A percentile compares a stretch with the other conserved stretches of the same genome.
phyloP scores from a whole-genome alignment of 495 filamentous ascomycete species.

The Daldinia bambusicola region DNA sequence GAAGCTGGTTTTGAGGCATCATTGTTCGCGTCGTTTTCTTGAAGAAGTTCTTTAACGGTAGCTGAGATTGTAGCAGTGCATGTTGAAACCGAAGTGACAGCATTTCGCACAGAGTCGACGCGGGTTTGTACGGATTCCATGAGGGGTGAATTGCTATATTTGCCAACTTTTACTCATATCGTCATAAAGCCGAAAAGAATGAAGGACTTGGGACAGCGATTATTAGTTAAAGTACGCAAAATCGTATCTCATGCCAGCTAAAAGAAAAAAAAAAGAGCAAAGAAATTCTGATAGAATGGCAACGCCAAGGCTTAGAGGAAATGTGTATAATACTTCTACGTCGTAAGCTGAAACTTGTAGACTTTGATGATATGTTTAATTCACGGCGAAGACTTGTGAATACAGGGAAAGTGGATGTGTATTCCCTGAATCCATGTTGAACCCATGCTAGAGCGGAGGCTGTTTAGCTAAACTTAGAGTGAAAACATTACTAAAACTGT shows the following conservation, averaged over 20 bases:
- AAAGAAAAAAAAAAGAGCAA: conserved; percentile 22
- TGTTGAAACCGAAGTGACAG: conserved; percentile 61
- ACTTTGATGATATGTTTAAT: conserved; percentile 3
- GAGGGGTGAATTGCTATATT: conserved; percentile 34
- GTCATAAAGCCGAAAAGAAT: conserved; percentile 31
- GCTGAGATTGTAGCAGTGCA: conserved; percentile 62
- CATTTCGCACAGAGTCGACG: conserved; percentile 62
- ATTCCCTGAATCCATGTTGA: conserved; percentile 9
- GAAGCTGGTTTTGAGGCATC: conserved; percentile 43
- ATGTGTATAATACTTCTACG: conserved; percentile 18
- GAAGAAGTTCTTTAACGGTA: conserved; percentile 62
- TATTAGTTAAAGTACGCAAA: conserved; percentile 4
- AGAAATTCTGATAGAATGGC: conserved; percentile 40
- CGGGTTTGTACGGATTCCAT: conserved; percentile 59
- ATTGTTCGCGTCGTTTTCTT: conserved; percentile 48
- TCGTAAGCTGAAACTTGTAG: background rate
- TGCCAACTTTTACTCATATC: conserved; percentile 41
- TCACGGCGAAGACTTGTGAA: background rate
- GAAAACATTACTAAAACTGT: conserved; percentile 1
- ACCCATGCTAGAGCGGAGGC: conserved; percentile 4
- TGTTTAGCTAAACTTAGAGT: conserved; percentile 9
- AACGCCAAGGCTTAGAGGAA: conserved; percentile 29
- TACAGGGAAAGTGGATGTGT: background rate
- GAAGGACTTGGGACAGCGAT: conserved; percentile 10
- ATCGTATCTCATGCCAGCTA: conserved; percentile 4